phyloP scores from a whole-genome alignment of 345 rosid genomes.

The Pugionium cornutum region DNA sequence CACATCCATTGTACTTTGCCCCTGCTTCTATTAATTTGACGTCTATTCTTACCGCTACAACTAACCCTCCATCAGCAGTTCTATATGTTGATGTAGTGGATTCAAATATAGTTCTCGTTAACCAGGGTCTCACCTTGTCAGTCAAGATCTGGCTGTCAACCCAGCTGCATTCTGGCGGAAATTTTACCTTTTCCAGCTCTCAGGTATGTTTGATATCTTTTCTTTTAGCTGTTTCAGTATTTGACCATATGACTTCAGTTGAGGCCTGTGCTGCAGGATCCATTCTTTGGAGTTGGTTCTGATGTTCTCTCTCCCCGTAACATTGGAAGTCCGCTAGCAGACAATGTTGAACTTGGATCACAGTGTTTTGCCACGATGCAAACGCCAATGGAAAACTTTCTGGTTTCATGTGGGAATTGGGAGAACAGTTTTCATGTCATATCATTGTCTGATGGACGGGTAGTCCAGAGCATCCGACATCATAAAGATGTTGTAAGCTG shows the following conservation, averaged over 20 bases:
- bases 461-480: conserved; percentile 92
- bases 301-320: conserved; percentile 86
- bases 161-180: conserved; percentile 90
- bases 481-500: conserved; percentile 97
- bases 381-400: conserved; percentile 69
- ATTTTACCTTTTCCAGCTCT: conserved; percentile 84
- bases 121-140: conserved; percentile 84
- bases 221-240: background rate
- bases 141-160: conserved; percentile 96
- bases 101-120: conserved; percentile 76
- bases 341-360: conserved; percentile 75
- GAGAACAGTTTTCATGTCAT: conserved; percentile 93
- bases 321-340: conserved; percentile 84
- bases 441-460: conserved; percentile 84
- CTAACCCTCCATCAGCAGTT: conserved; percentile 67
- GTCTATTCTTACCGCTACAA: conserved; percentile 59
- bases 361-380: conserved; percentile 81
- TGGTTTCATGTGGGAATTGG: conserved; percentile 97
- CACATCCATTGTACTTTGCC: conserved; percentile 88
- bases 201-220: conserved; percentile 55
- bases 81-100: conserved; percentile 69
- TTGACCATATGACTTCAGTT: background rate
- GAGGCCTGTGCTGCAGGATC: conserved; percentile 63
- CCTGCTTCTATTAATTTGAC: conserved; percentile 88
- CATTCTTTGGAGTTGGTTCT: conserved; percentile 90